phyloP scores from a whole-genome alignment of 352 stramenopile species.

The Phytophthora capsici region DNA sequence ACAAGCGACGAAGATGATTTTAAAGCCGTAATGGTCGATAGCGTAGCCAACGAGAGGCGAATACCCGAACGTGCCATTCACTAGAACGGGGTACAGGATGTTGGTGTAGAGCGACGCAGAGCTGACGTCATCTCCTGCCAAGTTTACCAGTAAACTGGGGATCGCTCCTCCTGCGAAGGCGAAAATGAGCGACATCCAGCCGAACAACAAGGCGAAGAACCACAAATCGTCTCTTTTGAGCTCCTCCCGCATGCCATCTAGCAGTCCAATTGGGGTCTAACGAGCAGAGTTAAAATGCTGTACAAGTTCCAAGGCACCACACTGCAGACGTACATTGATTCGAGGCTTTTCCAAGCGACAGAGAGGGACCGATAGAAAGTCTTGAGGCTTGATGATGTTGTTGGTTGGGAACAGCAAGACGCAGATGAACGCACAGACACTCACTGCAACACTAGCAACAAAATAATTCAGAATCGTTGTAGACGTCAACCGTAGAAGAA shows the following conservation, averaged over 20 bases:
- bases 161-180: constrained; percentile 80
- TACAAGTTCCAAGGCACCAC: not conserved
- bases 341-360: constrained; percentile 59
- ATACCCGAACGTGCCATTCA: constrained; percentile 86
- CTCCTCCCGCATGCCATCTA: constrained; percentile 65
- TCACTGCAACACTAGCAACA: constrained; percentile 48
- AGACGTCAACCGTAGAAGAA: not conserved
- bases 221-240: constrained; percentile 66
- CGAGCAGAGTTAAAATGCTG: not conserved
- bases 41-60: constrained; percentile 73
- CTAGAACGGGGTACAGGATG: constrained; percentile 73
- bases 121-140: constrained; percentile 38
- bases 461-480: no score
- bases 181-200: constrained; percentile 85
- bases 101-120: constrained; percentile 65
- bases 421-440: constrained; percentile 51
- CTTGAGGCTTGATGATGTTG: constrained; percentile 56
- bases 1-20: constrained; percentile 70
- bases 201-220: constrained; percentile 83
- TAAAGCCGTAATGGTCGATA: constrained; percentile 85
- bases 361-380: constrained; percentile 57
- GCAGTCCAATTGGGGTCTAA: constrained; percentile 63
- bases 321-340: constrained; percentile 60
- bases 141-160: constrained; percentile 61
- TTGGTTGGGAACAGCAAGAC: constrained; percentile 79